Evolutionary conservation across 2,329 filamentous ascomycete genomes (phyloP).

Genomic region (Aaosphaeria arxii): DNA sequence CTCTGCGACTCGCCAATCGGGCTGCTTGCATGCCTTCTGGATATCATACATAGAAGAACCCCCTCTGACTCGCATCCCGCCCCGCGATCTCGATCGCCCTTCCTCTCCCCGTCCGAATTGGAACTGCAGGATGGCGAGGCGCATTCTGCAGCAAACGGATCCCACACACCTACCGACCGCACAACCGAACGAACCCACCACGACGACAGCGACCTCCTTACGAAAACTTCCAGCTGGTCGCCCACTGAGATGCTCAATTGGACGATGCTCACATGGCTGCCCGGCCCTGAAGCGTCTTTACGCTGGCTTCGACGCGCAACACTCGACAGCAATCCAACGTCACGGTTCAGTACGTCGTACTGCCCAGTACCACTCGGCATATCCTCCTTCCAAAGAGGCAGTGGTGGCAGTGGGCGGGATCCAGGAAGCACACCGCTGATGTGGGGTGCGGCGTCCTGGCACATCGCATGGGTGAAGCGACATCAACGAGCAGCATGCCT

Average conservation of each 20-base stretch:
- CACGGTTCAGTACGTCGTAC: conserved; percentile 13
- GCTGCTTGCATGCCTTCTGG: conserved; percentile 30
- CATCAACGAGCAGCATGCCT: conserved; percentile 26
- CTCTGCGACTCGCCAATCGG: conserved; percentile 39
- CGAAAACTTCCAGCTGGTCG: conserved; percentile 24
- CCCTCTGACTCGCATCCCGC: conserved; percentile 8
- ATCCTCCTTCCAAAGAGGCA: conserved; percentile 31
- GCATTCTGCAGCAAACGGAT: conserved; percentile 7
- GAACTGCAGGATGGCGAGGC: conserved; percentile 14
- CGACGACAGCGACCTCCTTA: conserved; percentile 11
- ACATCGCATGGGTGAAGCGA: conserved; percentile 36
- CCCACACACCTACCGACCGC: conserved; percentile 2
- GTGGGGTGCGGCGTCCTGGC: conserved; percentile 39
- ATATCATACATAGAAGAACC: conserved; percentile 25
- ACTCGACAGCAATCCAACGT: conserved; percentile 14
- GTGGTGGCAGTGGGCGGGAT: conserved; percentile 2
- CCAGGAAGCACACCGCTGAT: conserved; percentile 22
- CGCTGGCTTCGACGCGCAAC: conserved; percentile 44
- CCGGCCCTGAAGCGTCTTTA: conserved; percentile 51
- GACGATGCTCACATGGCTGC: conserved; percentile 63
- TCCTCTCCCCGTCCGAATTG: conserved; percentile 28
- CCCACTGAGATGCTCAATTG: conserved; percentile 57
- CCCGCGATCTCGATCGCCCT: conserved; percentile 24
- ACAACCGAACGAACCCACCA: conserved; percentile 5
- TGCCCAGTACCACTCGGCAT: conserved; percentile 38